Conservation (phyloP, 2,329 filamentous ascomycete species). For the Capronia epimyces region DNA sequence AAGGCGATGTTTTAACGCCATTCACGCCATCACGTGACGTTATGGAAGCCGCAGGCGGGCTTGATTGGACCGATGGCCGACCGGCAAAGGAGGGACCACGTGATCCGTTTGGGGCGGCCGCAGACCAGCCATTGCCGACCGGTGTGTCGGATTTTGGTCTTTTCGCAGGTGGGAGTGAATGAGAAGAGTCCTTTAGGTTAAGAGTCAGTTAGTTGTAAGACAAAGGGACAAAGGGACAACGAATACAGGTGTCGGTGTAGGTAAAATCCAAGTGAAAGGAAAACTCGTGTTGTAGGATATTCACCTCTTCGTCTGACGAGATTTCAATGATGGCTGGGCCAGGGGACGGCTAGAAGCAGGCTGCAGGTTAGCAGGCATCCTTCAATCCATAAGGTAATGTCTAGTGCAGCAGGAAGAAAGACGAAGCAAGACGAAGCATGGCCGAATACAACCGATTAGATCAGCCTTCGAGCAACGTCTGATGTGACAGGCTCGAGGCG, state of each 20-base stretch:
- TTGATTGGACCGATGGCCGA: neutral
- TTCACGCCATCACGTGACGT: neutral
- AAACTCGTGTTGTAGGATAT: neutral
- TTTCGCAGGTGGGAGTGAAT: constrained; percentile 4
- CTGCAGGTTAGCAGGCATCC: neutral
- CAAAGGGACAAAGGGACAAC: no score
- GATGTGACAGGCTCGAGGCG: neutral
- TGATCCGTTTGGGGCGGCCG: neutral
- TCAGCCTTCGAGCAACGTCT: no score
- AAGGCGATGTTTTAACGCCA: neutral
- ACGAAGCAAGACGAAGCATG: no score
- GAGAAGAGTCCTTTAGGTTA: neutral
- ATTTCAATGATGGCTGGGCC: neutral
- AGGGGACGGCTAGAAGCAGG: neutral
- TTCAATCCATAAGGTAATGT: no score
- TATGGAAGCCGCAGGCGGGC: neutral
- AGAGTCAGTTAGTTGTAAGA: neutral
- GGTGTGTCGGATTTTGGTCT: constrained; percentile 12
- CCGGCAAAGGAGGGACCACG: neutral
- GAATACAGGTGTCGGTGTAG: neutral
- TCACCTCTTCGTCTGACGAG: neutral
- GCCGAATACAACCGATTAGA: no score
- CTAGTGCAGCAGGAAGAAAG: no score
- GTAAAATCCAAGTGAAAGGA: neutral
- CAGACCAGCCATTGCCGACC: neutral